Evolutionary conservation across 176 grass and related monocot species (phyloP).

Genomic region (Oryza officinalis): DNA sequence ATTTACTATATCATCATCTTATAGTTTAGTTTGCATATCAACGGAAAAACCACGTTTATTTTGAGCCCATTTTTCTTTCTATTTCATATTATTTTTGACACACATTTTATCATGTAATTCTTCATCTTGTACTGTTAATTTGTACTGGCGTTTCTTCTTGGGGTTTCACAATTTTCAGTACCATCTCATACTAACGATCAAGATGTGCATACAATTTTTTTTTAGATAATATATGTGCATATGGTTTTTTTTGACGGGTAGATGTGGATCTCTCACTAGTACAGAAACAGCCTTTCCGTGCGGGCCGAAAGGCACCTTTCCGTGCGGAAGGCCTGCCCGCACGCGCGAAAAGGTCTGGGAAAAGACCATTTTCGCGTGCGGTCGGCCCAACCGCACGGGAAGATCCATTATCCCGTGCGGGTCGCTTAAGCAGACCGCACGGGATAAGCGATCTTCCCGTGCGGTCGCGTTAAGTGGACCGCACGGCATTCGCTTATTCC

Average conservation of each 20-base stretch:
- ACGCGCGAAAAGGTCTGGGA: too few relatives aligned
- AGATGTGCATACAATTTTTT: not conserved
- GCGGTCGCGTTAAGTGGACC: too few relatives aligned
- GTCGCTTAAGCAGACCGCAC: too few relatives aligned
- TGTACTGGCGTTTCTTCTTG: not conserved
- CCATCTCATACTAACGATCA: not conserved
- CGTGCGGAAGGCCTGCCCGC: too few relatives aligned
- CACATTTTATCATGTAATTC: not conserved
- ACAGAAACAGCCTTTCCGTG: too few relatives aligned
- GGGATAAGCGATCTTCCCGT: too few relatives aligned
- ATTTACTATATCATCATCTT: not conserved
- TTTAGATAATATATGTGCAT: not conserved
- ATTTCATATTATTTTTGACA: not conserved
- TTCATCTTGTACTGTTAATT: not conserved
- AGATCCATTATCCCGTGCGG: too few relatives aligned
- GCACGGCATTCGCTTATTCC: too few relatives aligned
- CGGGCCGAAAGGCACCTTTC: too few relatives aligned
- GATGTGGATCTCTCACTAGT: not conserved
- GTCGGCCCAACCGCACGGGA: too few relatives aligned
- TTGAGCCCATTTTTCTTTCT: not conserved
- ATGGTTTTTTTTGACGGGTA: not conserved
- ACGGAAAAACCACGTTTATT: not conserved
- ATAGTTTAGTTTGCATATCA: not conserved
- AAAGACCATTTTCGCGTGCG: too few relatives aligned
- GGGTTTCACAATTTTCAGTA: not conserved